Percentiles rank a stretch among this genome's conserved stretches.
Evolutionary conservation across 805 yeast species (phyloP).

Genomic region (Sugiyamaella lignohabitans): DNA sequence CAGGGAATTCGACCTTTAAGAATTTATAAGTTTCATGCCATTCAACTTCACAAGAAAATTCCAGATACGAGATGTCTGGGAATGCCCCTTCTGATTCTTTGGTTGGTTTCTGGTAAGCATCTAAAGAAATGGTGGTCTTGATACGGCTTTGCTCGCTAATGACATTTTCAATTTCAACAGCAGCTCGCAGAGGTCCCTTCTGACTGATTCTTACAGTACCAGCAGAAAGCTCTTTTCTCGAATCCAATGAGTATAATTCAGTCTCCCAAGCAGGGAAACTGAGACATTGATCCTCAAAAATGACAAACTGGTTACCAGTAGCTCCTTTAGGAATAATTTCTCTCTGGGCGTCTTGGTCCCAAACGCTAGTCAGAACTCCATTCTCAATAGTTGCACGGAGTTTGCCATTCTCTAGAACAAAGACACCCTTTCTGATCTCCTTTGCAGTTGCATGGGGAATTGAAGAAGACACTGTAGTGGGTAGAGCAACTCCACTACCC

Average conservation of each 20-base stretch:
- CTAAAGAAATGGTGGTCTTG: slow-evolving; percentile 62
- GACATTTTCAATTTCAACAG: slow-evolving; percentile 55
- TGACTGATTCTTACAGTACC: slow-evolving; percentile 38
- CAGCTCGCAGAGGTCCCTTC: slow-evolving; percentile 53
- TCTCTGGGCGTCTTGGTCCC: slow-evolving; percentile 50
- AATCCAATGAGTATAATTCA: slow-evolving; percentile 78
- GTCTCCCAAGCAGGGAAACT: slow-evolving; percentile 98
- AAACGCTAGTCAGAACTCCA: slow-evolving; percentile 56
- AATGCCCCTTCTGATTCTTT: slow-evolving; percentile 22
- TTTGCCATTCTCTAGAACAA: slow-evolving; percentile 53
- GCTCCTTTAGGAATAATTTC: slow-evolving; percentile 60
- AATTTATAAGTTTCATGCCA: slow-evolving; percentile 90
- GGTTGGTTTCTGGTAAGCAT: slow-evolving; percentile 38
- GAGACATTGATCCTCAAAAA: slow-evolving; percentile 86
- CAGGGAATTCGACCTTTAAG: slow-evolving; percentile 92
- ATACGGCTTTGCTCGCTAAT: slow-evolving; percentile 54
- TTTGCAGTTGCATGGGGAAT: slow-evolving; percentile 36
- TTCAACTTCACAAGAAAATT: slow-evolving; percentile 54
- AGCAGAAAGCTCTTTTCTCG: slow-evolving; percentile 45
- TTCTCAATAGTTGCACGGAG: slow-evolving; percentile 56
- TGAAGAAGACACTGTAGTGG: slow-evolving; percentile 1
- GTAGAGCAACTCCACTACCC: slow-evolving; percentile 12
- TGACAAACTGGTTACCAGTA: slow-evolving; percentile 72
- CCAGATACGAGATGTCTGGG: slow-evolving; percentile 37
- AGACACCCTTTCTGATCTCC: slow-evolving; percentile 37